Evolutionary conservation across 345 rosid species (phyloP).

Genomic region (Acer saccharum): DNA sequence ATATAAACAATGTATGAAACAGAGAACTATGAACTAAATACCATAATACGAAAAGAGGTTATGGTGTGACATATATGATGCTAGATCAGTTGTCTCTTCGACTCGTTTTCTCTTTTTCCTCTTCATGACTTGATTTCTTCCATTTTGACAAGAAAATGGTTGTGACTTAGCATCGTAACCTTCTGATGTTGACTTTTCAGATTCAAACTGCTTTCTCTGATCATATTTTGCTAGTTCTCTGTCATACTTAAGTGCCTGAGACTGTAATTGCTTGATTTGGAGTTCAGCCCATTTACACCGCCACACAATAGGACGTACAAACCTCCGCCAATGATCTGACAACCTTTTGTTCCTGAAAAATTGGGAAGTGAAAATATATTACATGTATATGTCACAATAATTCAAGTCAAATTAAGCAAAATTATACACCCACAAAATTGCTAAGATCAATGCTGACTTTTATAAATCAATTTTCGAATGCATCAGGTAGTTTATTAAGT

Average conservation of each 20-base stretch:
- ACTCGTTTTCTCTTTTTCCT: conserved; percentile 67
- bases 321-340: conserved; percentile 82
- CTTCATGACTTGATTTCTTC: conserved; percentile 48
- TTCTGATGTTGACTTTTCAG: conserved; percentile 35
- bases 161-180: conserved; percentile 45
- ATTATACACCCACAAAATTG: neutral
- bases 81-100: conserved; percentile 60
- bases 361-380: neutral
- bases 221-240: conserved; percentile 52
- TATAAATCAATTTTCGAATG: neutral
- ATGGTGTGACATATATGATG: conserved; percentile 51
- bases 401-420: neutral
- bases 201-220: conserved; percentile 46
- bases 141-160: conserved; percentile 47
- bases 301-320: conserved; percentile 76
- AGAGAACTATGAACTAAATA: conserved; percentile 32
- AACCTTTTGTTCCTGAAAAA: conserved; percentile 65
- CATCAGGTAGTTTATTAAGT: neutral
- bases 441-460: neutral
- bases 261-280: conserved; percentile 53
- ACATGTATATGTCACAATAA: neutral
- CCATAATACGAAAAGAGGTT: conserved; percentile 72
- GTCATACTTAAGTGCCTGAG: conserved; percentile 56
- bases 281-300: conserved; percentile 82
- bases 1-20: conserved; percentile 10